Conservation (phyloP, 2,329 filamentous ascomycete species). For the Ceratocystis smalleyi region DNA sequence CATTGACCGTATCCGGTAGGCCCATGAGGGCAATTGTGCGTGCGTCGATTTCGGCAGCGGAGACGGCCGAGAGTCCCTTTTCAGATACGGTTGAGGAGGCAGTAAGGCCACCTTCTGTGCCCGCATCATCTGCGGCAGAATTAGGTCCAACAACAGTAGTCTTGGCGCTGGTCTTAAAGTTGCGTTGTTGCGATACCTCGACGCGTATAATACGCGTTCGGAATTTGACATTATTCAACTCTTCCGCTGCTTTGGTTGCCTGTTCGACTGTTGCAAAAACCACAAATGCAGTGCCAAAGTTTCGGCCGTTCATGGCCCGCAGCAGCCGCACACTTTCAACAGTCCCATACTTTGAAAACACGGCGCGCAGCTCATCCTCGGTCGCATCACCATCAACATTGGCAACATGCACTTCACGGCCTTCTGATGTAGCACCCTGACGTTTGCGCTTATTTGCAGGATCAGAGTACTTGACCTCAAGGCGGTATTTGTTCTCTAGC, state of each 20-base stretch:
- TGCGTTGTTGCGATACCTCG: constrained; percentile 40
- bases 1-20: constrained; percentile 82
- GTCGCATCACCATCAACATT: constrained; percentile 47
- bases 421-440: constrained; percentile 68
- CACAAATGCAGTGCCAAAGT: constrained; percentile 67
- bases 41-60: constrained; percentile 30
- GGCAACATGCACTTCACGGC: constrained; percentile 67
- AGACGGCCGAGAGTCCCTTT: constrained; percentile 19
- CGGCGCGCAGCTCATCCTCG: constrained; percentile 52
- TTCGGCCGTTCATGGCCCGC: constrained; percentile 48
- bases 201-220: constrained; percentile 53
- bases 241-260: constrained; percentile 47
- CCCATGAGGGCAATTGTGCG: constrained; percentile 71
- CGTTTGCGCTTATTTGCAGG: constrained; percentile 63
- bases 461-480: constrained; percentile 72
- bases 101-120: constrained; percentile 19
- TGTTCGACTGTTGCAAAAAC: constrained; percentile 58
- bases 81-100: constrained; percentile 16
- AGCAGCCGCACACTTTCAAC: constrained; percentile 60
- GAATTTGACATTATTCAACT: constrained; percentile 56
- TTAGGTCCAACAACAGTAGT: constrained; percentile 24
- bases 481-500: constrained; percentile 50
- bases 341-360: constrained; percentile 61
- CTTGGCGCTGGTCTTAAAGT: constrained; percentile 40
- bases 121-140: constrained; percentile 19